These are phyloP conservation scores for Cercospora canescens DNA, from an alignment of 2,329 filamentous ascomycete genomes.

Conservation along the genomic window DNA sequence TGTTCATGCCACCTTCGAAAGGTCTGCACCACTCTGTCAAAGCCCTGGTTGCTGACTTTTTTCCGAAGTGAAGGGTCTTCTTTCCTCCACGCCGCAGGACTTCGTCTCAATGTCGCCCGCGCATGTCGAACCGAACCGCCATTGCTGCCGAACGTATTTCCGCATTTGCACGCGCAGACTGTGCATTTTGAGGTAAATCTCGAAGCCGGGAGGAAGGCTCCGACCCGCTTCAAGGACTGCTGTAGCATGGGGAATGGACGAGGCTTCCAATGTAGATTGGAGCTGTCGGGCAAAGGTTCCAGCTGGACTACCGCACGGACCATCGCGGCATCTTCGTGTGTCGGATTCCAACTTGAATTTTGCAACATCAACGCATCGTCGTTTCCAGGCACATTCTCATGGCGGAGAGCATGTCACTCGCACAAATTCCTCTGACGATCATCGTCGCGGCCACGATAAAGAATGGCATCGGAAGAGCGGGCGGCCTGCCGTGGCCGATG, in stretches of 20 bases:
- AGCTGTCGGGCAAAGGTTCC: conserved; percentile 6
- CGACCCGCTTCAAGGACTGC: conserved; percentile 17
- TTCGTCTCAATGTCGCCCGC: conserved; percentile 8
- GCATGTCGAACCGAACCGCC: not conserved
- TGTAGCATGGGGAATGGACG: conserved; percentile 22
- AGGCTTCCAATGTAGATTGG: not conserved
- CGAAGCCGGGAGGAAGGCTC: not conserved
- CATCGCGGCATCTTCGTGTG: not conserved
- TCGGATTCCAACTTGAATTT: not conserved
- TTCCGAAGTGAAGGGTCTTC: not conserved
- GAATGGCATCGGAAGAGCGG: conserved; percentile 81
- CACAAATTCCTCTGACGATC: conserved; percentile 63
- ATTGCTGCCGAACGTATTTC: conserved; percentile 6
- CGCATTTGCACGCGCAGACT: conserved; percentile 24
- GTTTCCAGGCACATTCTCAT: conserved; percentile 10
- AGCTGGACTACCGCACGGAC: not conserved
- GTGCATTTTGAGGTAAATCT: conserved; percentile 9
- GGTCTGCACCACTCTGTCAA: not conserved
- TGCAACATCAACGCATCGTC: not conserved
- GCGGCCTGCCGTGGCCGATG: conserved; percentile 83
- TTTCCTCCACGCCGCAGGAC: conserved; percentile 15
- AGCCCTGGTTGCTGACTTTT: not conserved
- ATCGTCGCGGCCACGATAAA: conserved; percentile 88
- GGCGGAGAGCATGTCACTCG: conserved; percentile 32
- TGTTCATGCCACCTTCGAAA: not conserved